Evolutionary conservation across 2,329 filamentous ascomycete species (phyloP).

Genomic region (Pseudofabraea citricarpa): DNA sequence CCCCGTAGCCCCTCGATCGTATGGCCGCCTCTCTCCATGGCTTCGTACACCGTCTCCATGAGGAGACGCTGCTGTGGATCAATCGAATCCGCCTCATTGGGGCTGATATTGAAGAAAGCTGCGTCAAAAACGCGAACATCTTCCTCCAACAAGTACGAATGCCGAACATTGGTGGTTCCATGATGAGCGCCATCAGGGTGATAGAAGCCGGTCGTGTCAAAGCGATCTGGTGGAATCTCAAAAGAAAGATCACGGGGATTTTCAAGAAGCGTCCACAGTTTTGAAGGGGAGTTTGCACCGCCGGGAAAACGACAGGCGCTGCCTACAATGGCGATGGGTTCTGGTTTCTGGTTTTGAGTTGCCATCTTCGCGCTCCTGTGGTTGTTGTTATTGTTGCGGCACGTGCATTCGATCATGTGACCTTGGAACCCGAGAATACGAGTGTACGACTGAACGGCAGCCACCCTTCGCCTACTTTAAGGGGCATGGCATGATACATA

Average conservation of each 20-base stretch:
- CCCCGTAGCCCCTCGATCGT: constrained; percentile 14
- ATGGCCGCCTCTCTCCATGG: constrained; percentile 16
- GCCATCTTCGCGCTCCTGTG: not conserved
- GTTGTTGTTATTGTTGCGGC: too few relatives aligned
- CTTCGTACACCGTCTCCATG: constrained; percentile 18
- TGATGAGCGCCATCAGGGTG: constrained; percentile 6
- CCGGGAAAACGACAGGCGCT: constrained; percentile 10
- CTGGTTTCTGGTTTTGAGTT: not conserved
- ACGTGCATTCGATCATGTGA: too few relatives aligned
- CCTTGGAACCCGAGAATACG: too few relatives aligned
- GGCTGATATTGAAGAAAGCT: constrained; percentile 19
- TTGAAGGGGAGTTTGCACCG: constrained; percentile 4
- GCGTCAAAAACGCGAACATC: constrained; percentile 15
- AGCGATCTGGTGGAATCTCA: constrained; percentile 4
- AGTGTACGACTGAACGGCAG: too few relatives aligned
- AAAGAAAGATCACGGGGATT: constrained; percentile 4
- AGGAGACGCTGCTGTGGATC: constrained; percentile 21
- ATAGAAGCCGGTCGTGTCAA: constrained; percentile 5
- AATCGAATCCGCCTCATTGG: constrained; percentile 16
- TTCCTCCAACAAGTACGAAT: constrained; percentile 5
- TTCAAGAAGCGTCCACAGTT: constrained; percentile 6
- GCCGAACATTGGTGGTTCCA: constrained; percentile 5
- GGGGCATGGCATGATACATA: too few relatives aligned
- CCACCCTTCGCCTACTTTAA: too few relatives aligned
- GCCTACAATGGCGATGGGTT: constrained; percentile 10